Evolutionary conservation across 352 stramenopile genomes (phyloP), one percentile per base, ranked within the genome.

Genomic region (Globisporangium cylindrosporum): DNA sequence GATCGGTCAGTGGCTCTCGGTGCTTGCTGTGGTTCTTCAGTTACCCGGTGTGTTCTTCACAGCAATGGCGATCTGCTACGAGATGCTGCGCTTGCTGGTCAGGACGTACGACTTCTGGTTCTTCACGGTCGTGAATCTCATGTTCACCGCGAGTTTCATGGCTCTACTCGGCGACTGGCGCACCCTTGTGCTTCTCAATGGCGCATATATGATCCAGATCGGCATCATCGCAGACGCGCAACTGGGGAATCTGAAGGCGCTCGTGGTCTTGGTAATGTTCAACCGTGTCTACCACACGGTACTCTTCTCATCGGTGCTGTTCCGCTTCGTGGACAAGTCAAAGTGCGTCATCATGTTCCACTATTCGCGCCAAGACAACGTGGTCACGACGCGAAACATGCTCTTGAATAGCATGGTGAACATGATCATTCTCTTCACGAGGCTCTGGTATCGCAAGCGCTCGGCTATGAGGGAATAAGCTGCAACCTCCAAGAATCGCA

Each of bases 91-190:
- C 0, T 27, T 81, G 20, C 67, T 78, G 20, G 56, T 77, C 29
- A n/a, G 34, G 14, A 75, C 74, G 4, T 78, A 78, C 49, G 72
- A 78, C 48, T 81, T 78, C 22, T 76, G 72, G 69, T 73, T 75
- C 46, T 70, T 78, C 61, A 75, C 71, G 10, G 46, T 73, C 14
- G 67, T 66, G 43, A 80, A 80, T 46, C n/a, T 75, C 27, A 56
- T 76, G 27, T 78, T 78, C 32, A 57, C 62, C 0, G 14, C 65
- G 3, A 71, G 66, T 38, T 76, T 78, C 25, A 59, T 18, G 25
- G 36, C 72, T 14, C 64, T 75, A 2, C 32, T 79, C 9, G 43
- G 53, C 7, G 73, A 77, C 24, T 20, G 72, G 9, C 74, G 74
- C 3, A 62, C 76, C 15, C 57, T 74, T 5, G 59, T 58, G 1